Conservation (phyloP, 2,329 filamentous ascomycete genomes). For the Microdochium nivale region DNA sequence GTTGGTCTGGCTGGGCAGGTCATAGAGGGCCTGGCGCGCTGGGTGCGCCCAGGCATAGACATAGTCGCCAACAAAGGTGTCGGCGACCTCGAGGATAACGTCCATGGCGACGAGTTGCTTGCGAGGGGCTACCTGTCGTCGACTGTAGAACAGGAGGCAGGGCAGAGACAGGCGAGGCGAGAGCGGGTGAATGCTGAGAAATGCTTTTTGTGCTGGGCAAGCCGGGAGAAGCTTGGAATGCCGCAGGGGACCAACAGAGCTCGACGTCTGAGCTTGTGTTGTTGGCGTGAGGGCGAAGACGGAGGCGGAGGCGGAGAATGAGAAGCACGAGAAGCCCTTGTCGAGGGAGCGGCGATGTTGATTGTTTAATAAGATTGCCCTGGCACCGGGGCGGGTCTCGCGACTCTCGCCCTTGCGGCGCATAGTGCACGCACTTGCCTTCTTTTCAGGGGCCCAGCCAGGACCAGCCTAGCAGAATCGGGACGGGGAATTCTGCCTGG, state of each 20-base stretch:
- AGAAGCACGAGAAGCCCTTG: too few relatives aligned
- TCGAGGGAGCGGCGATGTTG: neutral
- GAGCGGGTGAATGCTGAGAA: too few relatives aligned
- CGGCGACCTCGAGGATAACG: slow-evolving; percentile 77
- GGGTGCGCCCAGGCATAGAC: slow-evolving; percentile 68
- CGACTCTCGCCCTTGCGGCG: neutral
- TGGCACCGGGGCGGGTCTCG: neutral
- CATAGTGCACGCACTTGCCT: too few relatives aligned
- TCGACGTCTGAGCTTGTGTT: slow-evolving; percentile 9
- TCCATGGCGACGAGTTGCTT: slow-evolving; percentile 66
- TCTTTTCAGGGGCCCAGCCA: neutral
- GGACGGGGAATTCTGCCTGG: neutral
- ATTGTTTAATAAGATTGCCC: neutral
- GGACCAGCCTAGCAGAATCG: neutral
- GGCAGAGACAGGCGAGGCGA: slow-evolving; percentile 13
- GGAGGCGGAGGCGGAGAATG: neutral
- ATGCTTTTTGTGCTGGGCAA: too few relatives aligned
- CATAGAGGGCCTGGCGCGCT: slow-evolving; percentile 41
- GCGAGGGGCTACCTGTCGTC: neutral
- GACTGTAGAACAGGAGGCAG: slow-evolving; percentile 11
- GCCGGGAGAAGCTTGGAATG: too few relatives aligned
- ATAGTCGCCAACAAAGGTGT: slow-evolving; percentile 75
- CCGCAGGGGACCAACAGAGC: too few relatives aligned
- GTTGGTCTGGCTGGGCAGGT: slow-evolving; percentile 37
- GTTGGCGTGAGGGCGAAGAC: neutral